Evolutionary conservation across 352 stramenopile genomes (phyloP), one percentile per base, ranked within the genome.

Genomic region (Pythium myriotylum): DNA sequence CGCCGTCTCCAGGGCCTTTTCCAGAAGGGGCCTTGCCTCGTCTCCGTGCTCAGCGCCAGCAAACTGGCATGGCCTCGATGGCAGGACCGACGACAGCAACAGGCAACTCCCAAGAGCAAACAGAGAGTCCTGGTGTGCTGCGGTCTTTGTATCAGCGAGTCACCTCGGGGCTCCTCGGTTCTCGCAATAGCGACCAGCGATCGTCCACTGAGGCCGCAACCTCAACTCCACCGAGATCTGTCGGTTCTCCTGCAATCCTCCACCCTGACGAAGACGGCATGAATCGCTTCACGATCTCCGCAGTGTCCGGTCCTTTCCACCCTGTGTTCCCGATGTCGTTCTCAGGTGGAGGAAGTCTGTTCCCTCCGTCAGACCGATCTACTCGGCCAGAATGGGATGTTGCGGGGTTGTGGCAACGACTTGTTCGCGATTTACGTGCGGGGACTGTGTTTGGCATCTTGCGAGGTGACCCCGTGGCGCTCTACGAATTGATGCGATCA

Each of bases 81-180:
- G 17, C 42, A 13, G 16, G 12, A 41, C 23, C 29, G 4, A 27
- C 48, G 45, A n/a, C 45, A 19, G 48, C 48, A 42, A 45, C 16
- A 7, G 32, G 37, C 39, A 59, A 41, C 4, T 19, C 29, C 48
- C 17, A 37, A 24, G 24, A 41, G 20, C 26, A 37, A 43, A 14
- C 16, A 9, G 62, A 41, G 17, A 43, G 20, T 22, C 42, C 46
- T 14, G 49, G 62, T 32, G 55, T 72, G 2, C 35, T 72, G 14
- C 56, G 54, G 14, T 59, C 57, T 8, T 24, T 72, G 27, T 72
- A 72, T 47, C 53, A 72, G 47, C 64, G 64, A 9, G 64, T 72
- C 14, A 61, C 57, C 0, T 63, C 64, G 4, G 58, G 62, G 5
- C 39, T 69, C 1, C 48, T 62, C 49, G 62, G 62, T 17, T 59